phyloP scores from a whole-genome alignment of 140 eudicot genomes.

The Cichorium intybus region DNA sequence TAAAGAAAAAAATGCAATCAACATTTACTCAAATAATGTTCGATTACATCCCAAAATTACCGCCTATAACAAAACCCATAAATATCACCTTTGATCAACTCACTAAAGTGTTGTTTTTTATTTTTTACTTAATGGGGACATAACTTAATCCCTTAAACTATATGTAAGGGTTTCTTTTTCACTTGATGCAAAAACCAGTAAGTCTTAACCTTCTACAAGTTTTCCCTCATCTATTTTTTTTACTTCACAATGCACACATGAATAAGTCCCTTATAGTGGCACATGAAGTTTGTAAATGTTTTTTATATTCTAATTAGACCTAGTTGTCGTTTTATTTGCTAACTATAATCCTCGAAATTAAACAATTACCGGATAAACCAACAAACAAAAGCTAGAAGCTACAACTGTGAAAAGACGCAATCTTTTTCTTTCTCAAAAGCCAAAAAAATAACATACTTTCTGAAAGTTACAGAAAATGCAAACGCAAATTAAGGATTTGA shows the following conservation, averaged over 20 bases:
- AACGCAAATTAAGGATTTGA: not conserved
- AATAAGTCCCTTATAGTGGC: not conserved
- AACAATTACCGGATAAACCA: not conserved
- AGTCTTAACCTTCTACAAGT: too few relatives aligned
- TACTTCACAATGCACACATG: not conserved
- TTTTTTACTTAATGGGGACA: too few relatives aligned
- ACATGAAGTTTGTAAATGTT: not conserved
- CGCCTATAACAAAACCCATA: not conserved
- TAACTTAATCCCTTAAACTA: not conserved
- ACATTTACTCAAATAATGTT: not conserved
- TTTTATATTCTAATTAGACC: not conserved
- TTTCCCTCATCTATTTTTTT: too few relatives aligned
- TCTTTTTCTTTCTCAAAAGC: not conserved
- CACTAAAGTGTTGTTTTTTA: not conserved
- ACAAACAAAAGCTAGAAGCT: conserved; percentile 1
- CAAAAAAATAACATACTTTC: not conserved
- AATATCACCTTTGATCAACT: not conserved
- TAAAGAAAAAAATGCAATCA: not conserved
- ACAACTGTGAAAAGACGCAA: conserved; percentile 8
- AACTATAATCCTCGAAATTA: not conserved
- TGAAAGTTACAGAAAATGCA: not conserved
- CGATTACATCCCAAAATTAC: not conserved
- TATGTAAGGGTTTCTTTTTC: too few relatives aligned
- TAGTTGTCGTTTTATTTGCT: not conserved
- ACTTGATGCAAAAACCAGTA: not conserved